Evolutionary conservation across 1,284 basidiomycete species (phyloP).

Genomic region (Vanrija sp.): DNA sequence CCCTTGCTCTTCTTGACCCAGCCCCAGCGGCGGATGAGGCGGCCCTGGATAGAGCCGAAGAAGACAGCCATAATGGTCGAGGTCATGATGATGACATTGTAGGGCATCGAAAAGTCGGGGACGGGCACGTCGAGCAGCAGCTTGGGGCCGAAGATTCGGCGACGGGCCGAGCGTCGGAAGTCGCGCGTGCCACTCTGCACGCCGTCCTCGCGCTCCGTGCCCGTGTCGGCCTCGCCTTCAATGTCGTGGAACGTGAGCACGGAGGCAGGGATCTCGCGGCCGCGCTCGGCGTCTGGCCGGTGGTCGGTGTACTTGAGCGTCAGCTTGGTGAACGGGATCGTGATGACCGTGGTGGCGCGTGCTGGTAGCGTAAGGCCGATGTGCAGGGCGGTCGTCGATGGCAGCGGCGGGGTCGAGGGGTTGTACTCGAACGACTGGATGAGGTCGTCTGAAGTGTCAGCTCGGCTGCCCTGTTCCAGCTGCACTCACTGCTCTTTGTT

Average conservation of each 20-base stretch:
- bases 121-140: conserved; percentile 86
- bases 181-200: background rate
- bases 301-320: conserved; percentile 94
- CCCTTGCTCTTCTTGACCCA: conserved; percentile 39
- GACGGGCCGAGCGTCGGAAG: conserved; percentile 23
- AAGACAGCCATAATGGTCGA: conserved; percentile 86
- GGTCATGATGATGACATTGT: conserved; percentile 97
- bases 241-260: conserved; percentile 54
- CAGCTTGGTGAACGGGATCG: conserved; percentile 73
- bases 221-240: conserved; percentile 18
- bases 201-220: background rate
- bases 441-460: conserved; percentile 54
- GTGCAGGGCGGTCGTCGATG: conserved; percentile 69
- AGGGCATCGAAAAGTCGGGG: conserved; percentile 99
- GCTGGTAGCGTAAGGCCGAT: conserved; percentile 67
- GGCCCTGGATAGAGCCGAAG: conserved; percentile 88
- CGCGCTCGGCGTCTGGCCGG: conserved; percentile 89
- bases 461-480: background rate
- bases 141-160: conserved; percentile 69
- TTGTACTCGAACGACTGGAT: conserved; percentile 63
- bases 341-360: conserved; percentile 60
- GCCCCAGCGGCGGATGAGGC: conserved; percentile 73
- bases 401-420: conserved; percentile 62
- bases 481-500: conserved; percentile 11
- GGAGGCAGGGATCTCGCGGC: conserved; percentile 85